These are phyloP conservation scores for Ascochyta rabiei DNA, from an alignment of 2,329 filamentous ascomycete species.

Conservation along the genomic window DNA sequence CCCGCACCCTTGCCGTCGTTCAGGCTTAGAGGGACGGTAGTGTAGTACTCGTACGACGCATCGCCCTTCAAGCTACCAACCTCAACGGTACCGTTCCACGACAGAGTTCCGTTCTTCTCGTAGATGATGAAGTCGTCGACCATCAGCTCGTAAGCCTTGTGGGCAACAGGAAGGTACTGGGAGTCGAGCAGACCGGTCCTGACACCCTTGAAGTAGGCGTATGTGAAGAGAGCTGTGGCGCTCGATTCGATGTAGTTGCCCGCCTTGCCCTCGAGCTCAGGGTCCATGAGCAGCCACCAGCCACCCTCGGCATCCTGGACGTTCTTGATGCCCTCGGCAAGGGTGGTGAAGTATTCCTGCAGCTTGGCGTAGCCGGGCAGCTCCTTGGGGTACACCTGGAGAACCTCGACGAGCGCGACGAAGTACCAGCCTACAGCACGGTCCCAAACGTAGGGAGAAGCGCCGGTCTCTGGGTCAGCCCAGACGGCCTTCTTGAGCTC, in stretches of 20 bases:
- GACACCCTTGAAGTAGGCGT: constrained; percentile 45
- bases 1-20: constrained; percentile 52
- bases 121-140: constrained; percentile 55
- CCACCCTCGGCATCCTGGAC: constrained; percentile 56
- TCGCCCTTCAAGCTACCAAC: constrained; percentile 59
- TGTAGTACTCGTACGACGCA: constrained; percentile 57
- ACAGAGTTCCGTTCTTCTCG: constrained; percentile 55
- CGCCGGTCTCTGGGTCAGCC: constrained; percentile 45
- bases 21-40: constrained; percentile 38
- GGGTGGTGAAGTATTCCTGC: constrained; percentile 48
- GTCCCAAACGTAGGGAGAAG: constrained; percentile 46
- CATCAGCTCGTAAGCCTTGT: constrained; percentile 54
- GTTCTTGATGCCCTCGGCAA: constrained; percentile 52
- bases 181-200: constrained; percentile 41
- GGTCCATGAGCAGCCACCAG: constrained; percentile 65
- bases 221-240: constrained; percentile 59
- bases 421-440: constrained; percentile 49
- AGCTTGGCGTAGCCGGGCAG: constrained; percentile 48
- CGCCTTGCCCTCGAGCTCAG: constrained; percentile 49
- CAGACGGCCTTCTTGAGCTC: constrained; percentile 43
- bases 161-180: constrained; percentile 48
- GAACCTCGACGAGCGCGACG: constrained; percentile 54
- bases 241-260: constrained; percentile 68
- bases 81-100: constrained; percentile 59
- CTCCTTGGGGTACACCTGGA: constrained; percentile 53